Evolutionary conservation across 495 filamentous ascomycete genomes (phyloP), one percentile per base, ranked within the genome.

Genomic region (Aspergillus panamensis): DNA sequence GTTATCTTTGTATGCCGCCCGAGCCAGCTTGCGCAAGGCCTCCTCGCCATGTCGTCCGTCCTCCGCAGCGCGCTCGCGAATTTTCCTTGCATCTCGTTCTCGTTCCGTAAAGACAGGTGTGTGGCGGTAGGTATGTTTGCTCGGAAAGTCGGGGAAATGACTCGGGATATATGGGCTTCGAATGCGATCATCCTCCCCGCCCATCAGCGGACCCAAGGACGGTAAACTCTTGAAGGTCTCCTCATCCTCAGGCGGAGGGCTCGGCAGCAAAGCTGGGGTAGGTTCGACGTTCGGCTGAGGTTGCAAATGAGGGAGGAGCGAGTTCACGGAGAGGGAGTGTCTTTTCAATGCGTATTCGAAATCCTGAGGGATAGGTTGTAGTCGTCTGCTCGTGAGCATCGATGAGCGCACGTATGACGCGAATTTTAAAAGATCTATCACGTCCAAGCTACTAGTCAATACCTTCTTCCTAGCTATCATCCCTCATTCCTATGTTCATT

Each of bases 21-120:
- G 70, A 39, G 87, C 82, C 45, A 92, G 72, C 62, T 84, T 86
- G 39, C 89, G 77, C 53, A 92, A 66, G 19, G 87, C 87, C 59
- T 89, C 83, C 72, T 92, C 89, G 2, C 86, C 89, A 55, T 87
- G 72, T 30, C 88, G 76, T 19, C 88, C 87, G 62, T 90, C 85
- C 66, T 88, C 82, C 4, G 87, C 88, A 3, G 87, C 87, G 25
- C 76, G 80, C 66, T 92, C 89, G 13, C 89, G 77, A 51, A 92
- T 86, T 66, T 82, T 83, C 44, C 87, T 75, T 2, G 87, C 84
- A 66, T 92, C 88, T 20, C 73, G 81, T 48, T 88, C 85, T 45
- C 88, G 79, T 44, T 81, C 76, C 0, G 84, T 81, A 59, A 82
- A 87, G 9, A 88, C 82, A 2, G 85, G 77, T 1, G 88, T 90